These are phyloP conservation scores for Schizothecium vesticola DNA, from an alignment of 495 filamentous ascomycete species.

Conservation along the genomic window DNA sequence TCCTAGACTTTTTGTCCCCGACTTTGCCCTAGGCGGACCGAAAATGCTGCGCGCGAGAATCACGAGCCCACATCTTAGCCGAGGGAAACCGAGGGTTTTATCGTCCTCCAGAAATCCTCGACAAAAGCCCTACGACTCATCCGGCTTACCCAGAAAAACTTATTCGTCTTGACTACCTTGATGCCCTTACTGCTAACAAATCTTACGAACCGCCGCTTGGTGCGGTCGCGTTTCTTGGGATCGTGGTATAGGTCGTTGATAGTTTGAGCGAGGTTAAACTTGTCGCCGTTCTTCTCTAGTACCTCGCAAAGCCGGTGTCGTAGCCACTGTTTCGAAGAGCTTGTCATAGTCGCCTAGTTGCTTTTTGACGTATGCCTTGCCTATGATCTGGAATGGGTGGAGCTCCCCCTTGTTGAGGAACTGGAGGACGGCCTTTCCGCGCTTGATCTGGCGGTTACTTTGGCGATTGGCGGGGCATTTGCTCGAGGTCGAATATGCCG, in stretches of 20 bases:
- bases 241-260: conserved; percentile 43
- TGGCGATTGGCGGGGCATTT: conserved; percentile 41
- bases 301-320: conserved; percentile 43
- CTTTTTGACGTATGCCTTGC: conserved; percentile 36
- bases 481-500: conserved; percentile 23
- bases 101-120: conserved; percentile 14
- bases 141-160: conserved; percentile 13
- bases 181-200: conserved; percentile 37
- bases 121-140: conserved; percentile 13
- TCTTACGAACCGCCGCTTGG: conserved; percentile 40
- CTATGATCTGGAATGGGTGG: conserved; percentile 45
- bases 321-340: conserved; percentile 44
- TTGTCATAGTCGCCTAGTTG: conserved; percentile 43
- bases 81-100: conserved; percentile 20
- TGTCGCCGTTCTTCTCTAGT: conserved; percentile 27
- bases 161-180: conserved; percentile 27
- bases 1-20: too few relatives aligned
- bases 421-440: conserved; percentile 38
- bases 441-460: conserved; percentile 43
- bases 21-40: too few relatives aligned
- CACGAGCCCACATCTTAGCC: too few relatives aligned
- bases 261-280: conserved; percentile 37
- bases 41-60: too few relatives aligned
- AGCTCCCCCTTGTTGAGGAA: conserved; percentile 38
- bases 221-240: conserved; percentile 39